Evolutionary conservation across 352 stramenopile genomes (phyloP).

Genomic region (Globisporangium uncinulatum): DNA sequence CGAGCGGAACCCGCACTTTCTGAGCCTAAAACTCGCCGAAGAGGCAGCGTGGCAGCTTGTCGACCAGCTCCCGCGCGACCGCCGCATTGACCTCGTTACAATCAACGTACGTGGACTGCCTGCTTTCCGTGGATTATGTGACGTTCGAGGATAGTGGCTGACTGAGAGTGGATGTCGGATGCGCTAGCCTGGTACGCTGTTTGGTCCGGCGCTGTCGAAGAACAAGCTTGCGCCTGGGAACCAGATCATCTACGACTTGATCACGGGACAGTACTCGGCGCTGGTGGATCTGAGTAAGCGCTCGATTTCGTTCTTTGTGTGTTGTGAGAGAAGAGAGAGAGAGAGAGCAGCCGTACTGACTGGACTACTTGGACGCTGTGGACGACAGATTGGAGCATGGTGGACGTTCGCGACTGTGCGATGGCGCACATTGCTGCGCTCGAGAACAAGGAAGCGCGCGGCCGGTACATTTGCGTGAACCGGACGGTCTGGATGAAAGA

Average conservation of each 20-base stretch:
- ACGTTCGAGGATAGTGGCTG: not conserved
- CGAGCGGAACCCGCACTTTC: conserved; percentile 83
- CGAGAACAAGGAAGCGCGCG: conserved; percentile 78
- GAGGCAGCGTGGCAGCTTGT: conserved; percentile 86
- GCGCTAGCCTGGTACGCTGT: conserved; percentile 65
- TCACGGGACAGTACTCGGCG: conserved; percentile 82
- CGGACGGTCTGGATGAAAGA: conserved; percentile 86
- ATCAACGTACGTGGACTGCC: conserved; percentile 61
- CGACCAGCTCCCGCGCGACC: conserved; percentile 76
- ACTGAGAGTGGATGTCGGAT: not conserved
- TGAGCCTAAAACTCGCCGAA: conserved; percentile 84
- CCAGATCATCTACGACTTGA: conserved; percentile 84
- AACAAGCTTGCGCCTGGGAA: conserved; percentile 79
- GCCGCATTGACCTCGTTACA: conserved; percentile 80
- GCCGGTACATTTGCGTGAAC: conserved; percentile 86
- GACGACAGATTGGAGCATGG: conserved; percentile 75
- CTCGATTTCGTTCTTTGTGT: not conserved
- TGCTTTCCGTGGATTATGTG: not conserved
- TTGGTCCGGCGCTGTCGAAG: conserved; percentile 78
- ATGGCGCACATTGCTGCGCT: conserved; percentile 73
- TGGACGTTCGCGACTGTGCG: conserved; percentile 83
- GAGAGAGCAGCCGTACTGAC: not conserved
- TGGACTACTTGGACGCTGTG: not conserved
- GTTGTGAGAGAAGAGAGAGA: not conserved
- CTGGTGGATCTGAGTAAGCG: conserved; percentile 76